Conservation (phyloP, 1,139 yeast species). For the Saccharomyces pastorianus region DNA sequence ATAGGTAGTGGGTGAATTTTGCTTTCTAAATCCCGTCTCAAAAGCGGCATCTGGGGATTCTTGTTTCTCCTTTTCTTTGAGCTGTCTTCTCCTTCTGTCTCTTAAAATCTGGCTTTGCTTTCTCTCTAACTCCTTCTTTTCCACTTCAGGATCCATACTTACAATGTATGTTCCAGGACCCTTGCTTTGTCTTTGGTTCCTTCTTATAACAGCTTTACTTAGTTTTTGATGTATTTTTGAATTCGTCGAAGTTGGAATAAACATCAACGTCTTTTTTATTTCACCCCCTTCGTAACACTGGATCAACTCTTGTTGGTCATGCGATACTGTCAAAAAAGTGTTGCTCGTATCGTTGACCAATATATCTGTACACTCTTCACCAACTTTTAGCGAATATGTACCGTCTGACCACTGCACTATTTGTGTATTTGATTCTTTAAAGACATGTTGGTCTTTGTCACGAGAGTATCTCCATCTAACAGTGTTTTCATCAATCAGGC, state of each 20-base stretch:
- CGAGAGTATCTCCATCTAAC: conserved; percentile 86
- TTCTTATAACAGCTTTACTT: conserved; percentile 67
- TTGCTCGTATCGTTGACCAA: conserved; percentile 59
- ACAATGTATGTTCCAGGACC: conserved; percentile 67
- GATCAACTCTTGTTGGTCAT: conserved; percentile 63
- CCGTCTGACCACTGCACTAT: conserved; percentile 95
- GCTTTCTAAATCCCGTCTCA: conserved; percentile 8
- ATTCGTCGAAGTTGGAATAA: conserved; percentile 84
- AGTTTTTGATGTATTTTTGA: conserved; percentile 75
- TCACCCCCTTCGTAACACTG: conserved; percentile 42
- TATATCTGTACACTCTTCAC: conserved; percentile 80
- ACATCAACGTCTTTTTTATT: conserved; percentile 50
- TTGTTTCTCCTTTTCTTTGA: conserved; percentile 48
- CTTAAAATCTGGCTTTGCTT: conserved; percentile 64
- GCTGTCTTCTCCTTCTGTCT: conserved; percentile 58
- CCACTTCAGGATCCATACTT: conserved; percentile 77
- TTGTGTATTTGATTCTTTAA: conserved; percentile 82
- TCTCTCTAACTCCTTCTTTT: conserved; percentile 74
- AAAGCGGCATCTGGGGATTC: conserved; percentile 30
- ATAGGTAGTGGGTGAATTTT: conserved; percentile 7
- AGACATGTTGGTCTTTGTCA: conserved; percentile 51
- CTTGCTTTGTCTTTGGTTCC: conserved; percentile 44
- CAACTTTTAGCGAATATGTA: conserved; percentile 71
- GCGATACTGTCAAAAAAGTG: conserved; percentile 63
- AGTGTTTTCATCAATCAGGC: conserved; percentile 68